Evolutionary conservation across 495 filamentous ascomycete species (phyloP).

Genomic region (Penicillium angulare): DNA sequence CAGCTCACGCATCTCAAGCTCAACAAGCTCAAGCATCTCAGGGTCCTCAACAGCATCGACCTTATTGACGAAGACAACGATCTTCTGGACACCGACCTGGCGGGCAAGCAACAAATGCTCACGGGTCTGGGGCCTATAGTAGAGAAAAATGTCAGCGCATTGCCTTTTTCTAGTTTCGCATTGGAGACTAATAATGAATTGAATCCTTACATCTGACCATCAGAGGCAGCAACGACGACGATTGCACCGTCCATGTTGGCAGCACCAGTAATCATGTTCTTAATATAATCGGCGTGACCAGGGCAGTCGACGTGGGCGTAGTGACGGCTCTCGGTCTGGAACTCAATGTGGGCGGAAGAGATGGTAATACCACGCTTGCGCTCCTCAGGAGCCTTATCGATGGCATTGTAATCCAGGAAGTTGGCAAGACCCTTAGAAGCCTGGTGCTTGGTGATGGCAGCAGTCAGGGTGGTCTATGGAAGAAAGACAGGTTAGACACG

Average conservation of each 20-base stretch:
- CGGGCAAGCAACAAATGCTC: slow-evolving; percentile 97
- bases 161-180: neutral
- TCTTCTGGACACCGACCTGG: slow-evolving; percentile 95
- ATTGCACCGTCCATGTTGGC: slow-evolving; percentile 98
- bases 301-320: slow-evolving; percentile 99
- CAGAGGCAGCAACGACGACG: slow-evolving; percentile 96
- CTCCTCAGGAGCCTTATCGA: slow-evolving; percentile 99
- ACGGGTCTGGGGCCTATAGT: slow-evolving; percentile 85
- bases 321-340: slow-evolving; percentile 84
- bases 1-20: slow-evolving; percentile 99
- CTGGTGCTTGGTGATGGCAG: slow-evolving; percentile 97
- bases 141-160: slow-evolving; percentile 20
- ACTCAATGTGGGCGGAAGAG: slow-evolving; percentile 97
- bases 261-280: slow-evolving; percentile 99
- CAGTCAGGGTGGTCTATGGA: slow-evolving; percentile 87
- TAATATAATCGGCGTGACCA: slow-evolving; percentile 99
- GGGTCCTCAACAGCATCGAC: slow-evolving; percentile 93
- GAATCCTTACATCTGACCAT: slow-evolving; percentile 83
- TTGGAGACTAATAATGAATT: neutral
- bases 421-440: slow-evolving; percentile 86
- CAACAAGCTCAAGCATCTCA: slow-evolving; percentile 99
- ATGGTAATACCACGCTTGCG: slow-evolving; percentile 99
- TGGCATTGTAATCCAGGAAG: slow-evolving; percentile 95
- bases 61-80: slow-evolving; percentile 99
- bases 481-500: slow-evolving; percentile 23